Evolutionary conservation across 2,329 filamentous ascomycete genomes (phyloP).

Genomic region (Fragosphaeria purpurea): DNA sequence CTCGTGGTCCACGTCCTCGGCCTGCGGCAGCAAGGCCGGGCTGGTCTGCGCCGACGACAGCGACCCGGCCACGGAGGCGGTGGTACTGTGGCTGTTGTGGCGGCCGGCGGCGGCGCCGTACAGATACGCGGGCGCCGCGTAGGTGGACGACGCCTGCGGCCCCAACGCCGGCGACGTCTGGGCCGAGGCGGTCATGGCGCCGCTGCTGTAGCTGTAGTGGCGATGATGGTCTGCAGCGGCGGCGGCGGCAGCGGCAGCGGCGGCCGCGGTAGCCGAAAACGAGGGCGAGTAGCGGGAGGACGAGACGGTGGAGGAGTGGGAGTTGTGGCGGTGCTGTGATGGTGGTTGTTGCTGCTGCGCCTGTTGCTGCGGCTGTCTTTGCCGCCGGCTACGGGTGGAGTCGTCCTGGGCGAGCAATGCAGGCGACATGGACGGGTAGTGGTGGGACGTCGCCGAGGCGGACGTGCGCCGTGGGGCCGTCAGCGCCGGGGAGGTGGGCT

Average conservation of each 20-base stretch:
- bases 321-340: conserved; percentile 33
- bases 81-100: neutral
- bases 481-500: too few species aligned
- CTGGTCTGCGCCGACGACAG: conserved; percentile 48
- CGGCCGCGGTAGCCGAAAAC: conserved; percentile 24
- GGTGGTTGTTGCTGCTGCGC: neutral
- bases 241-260: conserved; percentile 29
- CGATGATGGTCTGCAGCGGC: conserved; percentile 35
- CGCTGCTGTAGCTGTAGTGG: conserved; percentile 36
- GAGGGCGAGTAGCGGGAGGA: conserved; percentile 5
- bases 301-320: conserved; percentile 43
- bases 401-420: conserved; percentile 36
- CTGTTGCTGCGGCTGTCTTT: neutral
- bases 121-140: neutral
- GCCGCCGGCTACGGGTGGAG: too few species aligned
- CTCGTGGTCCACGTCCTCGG: conserved; percentile 55
- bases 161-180: conserved; percentile 49
- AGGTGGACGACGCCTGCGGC: conserved; percentile 24
- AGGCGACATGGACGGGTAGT: conserved; percentile 41
- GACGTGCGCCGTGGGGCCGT: too few species aligned
- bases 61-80: conserved; percentile 7
- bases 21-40: conserved; percentile 44
- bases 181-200: conserved; percentile 25
- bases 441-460: conserved; percentile 35
- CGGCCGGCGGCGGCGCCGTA: conserved; percentile 19